Evolutionary conservation across 176 grass and related monocot species (phyloP), one percentile per base, ranked within the genome.

Genomic region (Raddia distichophylla): DNA sequence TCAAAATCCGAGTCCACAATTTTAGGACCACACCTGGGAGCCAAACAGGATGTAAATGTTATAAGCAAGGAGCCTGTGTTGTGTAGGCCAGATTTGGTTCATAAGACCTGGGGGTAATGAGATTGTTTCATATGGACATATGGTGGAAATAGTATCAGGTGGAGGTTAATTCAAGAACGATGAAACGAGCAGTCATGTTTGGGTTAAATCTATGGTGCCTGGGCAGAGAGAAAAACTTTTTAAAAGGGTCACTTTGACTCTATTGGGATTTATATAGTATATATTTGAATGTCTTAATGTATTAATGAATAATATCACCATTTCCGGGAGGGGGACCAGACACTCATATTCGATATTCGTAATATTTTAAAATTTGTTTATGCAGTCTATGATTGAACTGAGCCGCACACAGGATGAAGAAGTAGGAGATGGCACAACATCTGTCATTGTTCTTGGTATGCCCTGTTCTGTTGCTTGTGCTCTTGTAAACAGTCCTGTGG

Each of bases 361-460:
- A 42, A 42, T 65, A 17, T 34, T 65, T 64, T 42, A 16, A 37
- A 6, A 65, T 14, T 37, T 65, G 33, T 13, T 32, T 68, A 34
- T 53, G 65, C 59, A 92, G 87, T 92, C 93, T 65, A 96, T 96
- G 90, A 96, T 96, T 76, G 93, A 96, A 56, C 85, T 96, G 56
- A 96, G 93, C 81, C 90, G 88, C 18, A 93, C 90, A 67, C 88
- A 96, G 43, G 93, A 96, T 86, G 93, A 96, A 83, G 93, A 96
- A 77, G 93, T 96, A 46, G 93, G 93, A 64, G 93, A 96, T 88
- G 93, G 90, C 54, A 96, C 93, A 54, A 96, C 93, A 70, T 96
- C 93, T 91, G 93, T 93, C 22, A 96, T 96, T 82, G 90, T 96
- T 84, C 88, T 96, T 60, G 93, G 90, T 96, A 81, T 62, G 72